Conservation (phyloP, 805 yeast species). For the Saturnispora kantuleensis region DNA sequence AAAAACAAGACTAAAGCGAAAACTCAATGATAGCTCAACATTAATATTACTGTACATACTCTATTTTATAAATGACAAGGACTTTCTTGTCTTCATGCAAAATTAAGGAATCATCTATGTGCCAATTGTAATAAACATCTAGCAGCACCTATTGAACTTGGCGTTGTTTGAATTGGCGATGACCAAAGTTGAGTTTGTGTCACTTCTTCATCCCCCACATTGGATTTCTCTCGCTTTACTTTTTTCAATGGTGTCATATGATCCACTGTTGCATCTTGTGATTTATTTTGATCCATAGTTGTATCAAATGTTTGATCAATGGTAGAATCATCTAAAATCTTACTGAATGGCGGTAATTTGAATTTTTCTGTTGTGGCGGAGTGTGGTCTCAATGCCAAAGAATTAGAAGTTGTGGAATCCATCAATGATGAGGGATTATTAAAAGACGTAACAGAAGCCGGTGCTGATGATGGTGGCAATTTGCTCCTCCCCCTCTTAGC, state of each 20-base stretch:
- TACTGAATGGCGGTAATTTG: constrained; percentile 25
- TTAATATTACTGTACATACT: background rate
- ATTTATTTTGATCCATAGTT: constrained; percentile 7
- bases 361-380: constrained; percentile 6
- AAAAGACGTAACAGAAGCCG: constrained; percentile 15
- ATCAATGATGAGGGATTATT: background rate
- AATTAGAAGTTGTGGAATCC: background rate
- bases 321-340: constrained; percentile 2
- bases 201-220: constrained; percentile 11
- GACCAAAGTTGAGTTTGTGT: constrained; percentile 22
- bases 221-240: constrained; percentile 1
- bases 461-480: constrained; percentile 13
- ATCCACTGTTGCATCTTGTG: constrained; percentile 7
- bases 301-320: constrained; percentile 3
- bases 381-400: constrained; percentile 1
- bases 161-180: constrained; percentile 33
- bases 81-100: too few species aligned
- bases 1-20: background rate
- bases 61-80: background rate
- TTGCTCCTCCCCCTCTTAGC: background rate
- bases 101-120: constrained; percentile 18
- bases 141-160: constrained; percentile 41
- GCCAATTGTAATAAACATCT: constrained; percentile 34
- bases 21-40: background rate
- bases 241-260: constrained; percentile 8